Conservation (phyloP, 257 asterid species). For the Solanum sitiens region DNA sequence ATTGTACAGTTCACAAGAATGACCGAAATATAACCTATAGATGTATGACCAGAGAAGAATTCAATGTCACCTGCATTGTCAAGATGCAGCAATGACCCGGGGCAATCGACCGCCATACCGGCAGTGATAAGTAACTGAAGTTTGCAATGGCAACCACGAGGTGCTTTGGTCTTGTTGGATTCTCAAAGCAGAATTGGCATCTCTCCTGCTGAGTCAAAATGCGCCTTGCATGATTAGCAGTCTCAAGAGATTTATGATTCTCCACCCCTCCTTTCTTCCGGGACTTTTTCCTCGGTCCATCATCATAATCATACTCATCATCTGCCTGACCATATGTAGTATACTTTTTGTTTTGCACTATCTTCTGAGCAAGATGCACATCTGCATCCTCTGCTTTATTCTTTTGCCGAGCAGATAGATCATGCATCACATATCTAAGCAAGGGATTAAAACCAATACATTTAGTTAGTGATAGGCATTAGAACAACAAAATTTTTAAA, state of each 20-base stretch:
- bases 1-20: not conserved
- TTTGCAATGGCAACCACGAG: slow-evolving; percentile 77
- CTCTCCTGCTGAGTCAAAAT: slow-evolving; percentile 78
- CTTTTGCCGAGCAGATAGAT: slow-evolving; percentile 51
- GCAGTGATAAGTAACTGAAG: slow-evolving; percentile 68
- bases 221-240: slow-evolving; percentile 42
- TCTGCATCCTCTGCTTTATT: slow-evolving; percentile 77
- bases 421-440: slow-evolving; percentile 57
- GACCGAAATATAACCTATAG: not conserved
- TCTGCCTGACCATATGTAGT: slow-evolving; percentile 59
- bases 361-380: slow-evolving; percentile 71
- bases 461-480: not conserved
- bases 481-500: not conserved
- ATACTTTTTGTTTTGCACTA: slow-evolving; percentile 50
- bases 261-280: slow-evolving; percentile 47
- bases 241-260: slow-evolving; percentile 32
- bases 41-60: not conserved
- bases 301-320: slow-evolving; percentile 93
- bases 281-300: slow-evolving; percentile 54
- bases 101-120: slow-evolving; percentile 66
- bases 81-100: slow-evolving; percentile 85
- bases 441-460: not conserved
- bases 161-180: slow-evolving; percentile 82
- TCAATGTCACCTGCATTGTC: slow-evolving; percentile 63
- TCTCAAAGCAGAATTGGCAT: slow-evolving; percentile 85